phyloP scores from a whole-genome alignment of 768 basidiomycete genomes.

The Psilocybe subaeruginosa region DNA sequence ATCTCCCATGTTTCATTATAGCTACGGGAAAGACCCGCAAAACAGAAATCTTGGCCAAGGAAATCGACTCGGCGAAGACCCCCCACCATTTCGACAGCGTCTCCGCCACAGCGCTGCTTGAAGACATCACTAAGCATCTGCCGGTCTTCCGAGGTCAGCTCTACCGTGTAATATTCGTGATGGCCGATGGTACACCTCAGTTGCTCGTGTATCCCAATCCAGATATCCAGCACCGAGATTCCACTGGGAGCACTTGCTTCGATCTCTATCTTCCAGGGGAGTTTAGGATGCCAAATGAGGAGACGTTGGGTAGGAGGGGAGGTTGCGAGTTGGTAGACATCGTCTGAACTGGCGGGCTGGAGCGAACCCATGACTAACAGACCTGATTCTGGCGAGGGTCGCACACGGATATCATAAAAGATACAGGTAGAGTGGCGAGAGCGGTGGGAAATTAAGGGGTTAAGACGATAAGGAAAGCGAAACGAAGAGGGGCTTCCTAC shows the following conservation, averaged over 20 bases:
- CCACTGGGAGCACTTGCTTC: constrained; percentile 40
- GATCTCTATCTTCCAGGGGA: constrained; percentile 59
- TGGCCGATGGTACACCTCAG: constrained; percentile 40
- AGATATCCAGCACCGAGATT: constrained; percentile 52
- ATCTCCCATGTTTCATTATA: constrained; percentile 33
- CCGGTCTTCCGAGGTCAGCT: constrained; percentile 44
- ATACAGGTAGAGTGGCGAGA: constrained; percentile 1
- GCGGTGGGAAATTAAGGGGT: constrained; percentile 14
- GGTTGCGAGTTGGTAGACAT: constrained; percentile 39
- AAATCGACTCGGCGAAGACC: constrained; percentile 56
- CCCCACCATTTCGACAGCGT: constrained; percentile 28
- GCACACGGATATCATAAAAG: constrained; percentile 16
- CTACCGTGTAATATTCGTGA: constrained; percentile 49
- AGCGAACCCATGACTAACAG: background rate
- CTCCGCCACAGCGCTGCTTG: constrained; percentile 36
- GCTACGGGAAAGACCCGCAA: constrained; percentile 33
- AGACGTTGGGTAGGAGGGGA: constrained; percentile 48
- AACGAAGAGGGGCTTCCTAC: constrained; percentile 9
- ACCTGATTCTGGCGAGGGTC: constrained; percentile 7
- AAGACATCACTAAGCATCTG: constrained; percentile 41
- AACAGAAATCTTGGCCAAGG: constrained; percentile 43
- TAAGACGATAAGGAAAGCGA: constrained; percentile 3
- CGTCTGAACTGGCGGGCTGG: background rate
- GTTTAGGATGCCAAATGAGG: constrained; percentile 48
- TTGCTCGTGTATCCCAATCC: constrained; percentile 40